Conservation (phyloP, 805 yeast species). For the Torulaspora franciscae region DNA sequence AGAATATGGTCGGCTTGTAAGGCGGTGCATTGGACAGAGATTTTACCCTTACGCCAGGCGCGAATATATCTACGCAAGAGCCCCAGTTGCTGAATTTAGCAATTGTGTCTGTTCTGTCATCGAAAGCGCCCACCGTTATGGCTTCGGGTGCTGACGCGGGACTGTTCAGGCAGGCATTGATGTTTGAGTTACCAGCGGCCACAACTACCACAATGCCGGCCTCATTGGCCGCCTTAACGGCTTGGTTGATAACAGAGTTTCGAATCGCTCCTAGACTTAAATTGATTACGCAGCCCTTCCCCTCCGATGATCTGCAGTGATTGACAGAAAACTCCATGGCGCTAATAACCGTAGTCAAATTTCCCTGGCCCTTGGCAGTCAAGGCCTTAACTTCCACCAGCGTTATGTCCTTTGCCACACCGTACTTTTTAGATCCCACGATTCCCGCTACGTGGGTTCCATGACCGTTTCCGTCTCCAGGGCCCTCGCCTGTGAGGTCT, state of each 20-base stretch:
- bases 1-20: slow-evolving; percentile 34
- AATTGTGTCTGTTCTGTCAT: slow-evolving; percentile 61
- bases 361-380: slow-evolving; percentile 64
- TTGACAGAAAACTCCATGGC: slow-evolving; percentile 66
- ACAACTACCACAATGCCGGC: slow-evolving; percentile 68
- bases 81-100: slow-evolving; percentile 93
- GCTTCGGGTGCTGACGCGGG: slow-evolving; percentile 76
- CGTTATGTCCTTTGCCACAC: slow-evolving; percentile 69
- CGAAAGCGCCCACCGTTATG: slow-evolving; percentile 84
- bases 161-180: slow-evolving; percentile 76
- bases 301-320: slow-evolving; percentile 40
- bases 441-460: slow-evolving; percentile 94
- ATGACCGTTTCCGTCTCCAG: slow-evolving; percentile 74
- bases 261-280: slow-evolving; percentile 73
- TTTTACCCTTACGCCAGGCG: slow-evolving; percentile 68
- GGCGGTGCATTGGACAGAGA: slow-evolving; percentile 44
- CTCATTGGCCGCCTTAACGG: slow-evolving; percentile 67
- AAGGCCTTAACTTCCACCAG: slow-evolving; percentile 74
- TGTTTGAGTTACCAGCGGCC: slow-evolving; percentile 83
- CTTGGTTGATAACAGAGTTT: slow-evolving; percentile 63
- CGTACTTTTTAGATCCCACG: slow-evolving; percentile 71
- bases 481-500: slow-evolving; percentile 56
- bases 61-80: slow-evolving; percentile 78
- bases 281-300: slow-evolving; percentile 60
- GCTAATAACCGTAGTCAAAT: slow-evolving; percentile 56